Conservation (phyloP, 139 green algal species). For the Tetratostichococcus sp. region DNA sequence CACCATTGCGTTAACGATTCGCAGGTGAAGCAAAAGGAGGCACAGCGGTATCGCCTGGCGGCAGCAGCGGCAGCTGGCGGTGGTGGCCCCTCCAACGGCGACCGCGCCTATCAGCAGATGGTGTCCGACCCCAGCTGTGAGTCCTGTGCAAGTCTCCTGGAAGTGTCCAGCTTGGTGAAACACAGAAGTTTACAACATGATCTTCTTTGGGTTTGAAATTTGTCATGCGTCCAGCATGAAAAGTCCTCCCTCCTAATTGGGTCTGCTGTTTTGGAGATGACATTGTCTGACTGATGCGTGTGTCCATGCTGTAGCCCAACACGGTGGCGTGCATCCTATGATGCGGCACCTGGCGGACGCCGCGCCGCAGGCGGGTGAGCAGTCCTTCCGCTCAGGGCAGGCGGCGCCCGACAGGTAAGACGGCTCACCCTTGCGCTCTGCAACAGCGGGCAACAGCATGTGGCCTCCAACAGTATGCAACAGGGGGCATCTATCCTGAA, state of each 20-base stretch:
- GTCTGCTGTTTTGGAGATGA: not conserved
- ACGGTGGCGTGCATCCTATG: constrained; percentile 55
- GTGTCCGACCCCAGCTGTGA: constrained; percentile 21
- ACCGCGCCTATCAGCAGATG: constrained; percentile 41
- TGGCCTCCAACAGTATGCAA: too few species aligned
- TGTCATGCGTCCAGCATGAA: too few species aligned
- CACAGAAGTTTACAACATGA: too few species aligned
- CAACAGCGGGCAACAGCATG: too few species aligned
- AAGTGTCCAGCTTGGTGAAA: too few species aligned
- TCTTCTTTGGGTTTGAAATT: too few species aligned
- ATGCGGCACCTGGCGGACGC: constrained; percentile 40
- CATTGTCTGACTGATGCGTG: not conserved
- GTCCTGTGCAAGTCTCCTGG: not conserved
- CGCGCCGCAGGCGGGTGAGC: constrained; percentile 28
- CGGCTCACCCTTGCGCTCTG: too few species aligned
- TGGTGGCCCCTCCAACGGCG: constrained; percentile 16
- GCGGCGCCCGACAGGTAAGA: not conserved
- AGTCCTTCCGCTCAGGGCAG: constrained; percentile 23
- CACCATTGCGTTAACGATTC: too few species aligned
- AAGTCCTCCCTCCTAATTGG: too few species aligned
- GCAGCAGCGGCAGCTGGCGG: constrained; percentile 16
- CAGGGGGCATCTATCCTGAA: too few species aligned
- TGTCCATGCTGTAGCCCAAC: not conserved
- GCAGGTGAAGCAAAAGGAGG: constrained; percentile 27
- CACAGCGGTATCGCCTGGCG: constrained; percentile 22